These are phyloP conservation scores for Candida sakaeoensis DNA, from an alignment of 805 yeast genomes.

Conservation along the genomic window DNA sequence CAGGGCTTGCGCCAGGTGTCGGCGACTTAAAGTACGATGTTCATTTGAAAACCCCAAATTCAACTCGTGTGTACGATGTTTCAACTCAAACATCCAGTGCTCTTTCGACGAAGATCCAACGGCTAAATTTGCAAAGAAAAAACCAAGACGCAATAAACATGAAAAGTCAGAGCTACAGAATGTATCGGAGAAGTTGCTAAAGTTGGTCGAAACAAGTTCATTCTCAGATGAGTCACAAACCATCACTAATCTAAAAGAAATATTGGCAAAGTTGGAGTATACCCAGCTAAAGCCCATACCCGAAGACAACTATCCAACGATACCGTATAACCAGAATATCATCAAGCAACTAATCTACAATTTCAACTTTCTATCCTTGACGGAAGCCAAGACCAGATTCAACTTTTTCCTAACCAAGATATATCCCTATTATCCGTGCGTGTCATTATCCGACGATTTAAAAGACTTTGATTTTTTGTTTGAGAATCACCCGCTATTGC, in stretches of 20 bases:
- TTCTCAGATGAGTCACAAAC: not conserved
- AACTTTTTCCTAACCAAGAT: constrained; percentile 34
- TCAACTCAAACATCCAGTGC: constrained; percentile 40
- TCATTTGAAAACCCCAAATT: constrained; percentile 45
- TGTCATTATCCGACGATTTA: constrained; percentile 34
- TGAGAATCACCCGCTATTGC: constrained; percentile 40
- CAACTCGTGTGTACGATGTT: constrained; percentile 45
- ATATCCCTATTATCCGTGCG: constrained; percentile 47
- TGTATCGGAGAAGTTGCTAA: constrained; percentile 2
- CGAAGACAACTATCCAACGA: constrained; percentile 14
- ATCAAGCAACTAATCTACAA: constrained; percentile 34
- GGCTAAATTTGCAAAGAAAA: constrained; percentile 31
- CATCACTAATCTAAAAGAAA: constrained; percentile 7
- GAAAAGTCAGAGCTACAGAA: constrained; percentile 1
- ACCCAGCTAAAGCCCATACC: constrained; percentile 7
- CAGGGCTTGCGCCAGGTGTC: constrained; percentile 56
- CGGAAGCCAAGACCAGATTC: constrained; percentile 33
- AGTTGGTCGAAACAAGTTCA: not conserved
- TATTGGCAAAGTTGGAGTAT: constrained; percentile 9
- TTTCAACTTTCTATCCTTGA: constrained; percentile 26
- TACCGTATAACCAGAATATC: constrained; percentile 16
- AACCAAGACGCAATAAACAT: constrained; percentile 19
- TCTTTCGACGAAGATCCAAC: constrained; percentile 54
- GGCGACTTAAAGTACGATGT: constrained; percentile 50
- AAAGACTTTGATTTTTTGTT: constrained; percentile 38